Percentiles rank a stretch among this genome's conserved stretches.
Evolutionary conservation across 164 flowering plant species (phyloP).

Genomic region (Aristolochia contorta): DNA sequence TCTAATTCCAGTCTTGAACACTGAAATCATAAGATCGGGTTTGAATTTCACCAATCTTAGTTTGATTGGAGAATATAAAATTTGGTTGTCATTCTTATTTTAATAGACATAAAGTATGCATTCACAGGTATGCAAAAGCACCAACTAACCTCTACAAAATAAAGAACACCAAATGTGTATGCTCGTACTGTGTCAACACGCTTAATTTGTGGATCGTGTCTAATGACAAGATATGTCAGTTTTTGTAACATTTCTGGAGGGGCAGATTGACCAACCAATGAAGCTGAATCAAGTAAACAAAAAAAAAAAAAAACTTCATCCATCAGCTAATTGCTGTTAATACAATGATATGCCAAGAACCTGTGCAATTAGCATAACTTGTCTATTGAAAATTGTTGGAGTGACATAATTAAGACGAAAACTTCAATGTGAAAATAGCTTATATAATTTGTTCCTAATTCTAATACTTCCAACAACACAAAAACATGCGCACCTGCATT

Average conservation of each 20-base stretch:
- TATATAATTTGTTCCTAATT: too few relatives aligned
- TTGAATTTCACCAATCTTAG: background rate
- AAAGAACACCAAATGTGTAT: conserved; percentile 67
- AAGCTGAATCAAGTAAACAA: conserved; percentile 25
- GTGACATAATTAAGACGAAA: too few relatives aligned
- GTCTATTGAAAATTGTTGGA: too few relatives aligned
- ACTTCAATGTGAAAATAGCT: too few relatives aligned
- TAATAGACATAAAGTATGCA: background rate
- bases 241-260: conserved; percentile 70
- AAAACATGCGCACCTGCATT: conserved; percentile 45
- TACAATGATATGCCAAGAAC: too few relatives aligned
- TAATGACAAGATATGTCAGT: conserved; percentile 55
- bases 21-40: too few relatives aligned
- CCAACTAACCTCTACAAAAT: conserved; percentile 61
- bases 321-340: too few relatives aligned
- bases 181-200: conserved; percentile 74
- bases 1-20: too few relatives aligned
- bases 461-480: too few relatives aligned
- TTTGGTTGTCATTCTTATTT: background rate
- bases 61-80: too few relatives aligned
- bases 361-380: too few relatives aligned
- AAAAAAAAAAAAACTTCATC: background rate
- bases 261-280: conserved; percentile 71
- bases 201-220: conserved; percentile 50
- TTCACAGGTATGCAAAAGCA: background rate